Base-by-base conservation (phyloP, 768 basidiomycete genomes). In the Panaeolus papilionaceus region DNA sequence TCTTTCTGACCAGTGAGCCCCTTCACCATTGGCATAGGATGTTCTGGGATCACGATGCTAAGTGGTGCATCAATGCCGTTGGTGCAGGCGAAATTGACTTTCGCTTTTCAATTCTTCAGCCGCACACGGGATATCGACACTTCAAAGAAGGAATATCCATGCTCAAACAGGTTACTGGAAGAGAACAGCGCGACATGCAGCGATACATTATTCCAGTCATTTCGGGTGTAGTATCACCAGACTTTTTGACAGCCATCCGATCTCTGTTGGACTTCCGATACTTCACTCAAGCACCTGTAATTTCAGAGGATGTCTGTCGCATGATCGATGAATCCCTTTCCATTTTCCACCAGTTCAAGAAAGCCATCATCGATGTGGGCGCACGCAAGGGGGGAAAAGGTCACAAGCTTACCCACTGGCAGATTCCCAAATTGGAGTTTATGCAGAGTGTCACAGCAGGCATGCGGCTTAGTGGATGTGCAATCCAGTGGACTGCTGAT, bases 361-460 rank as follows among this genome's bases (percentile, higher is more conserved):
- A 73, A 5, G 62, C 68, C 3, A 78, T 83, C 40, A 71, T 79
- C 18, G 64, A 68, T 0, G 69, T 69, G 2, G 73, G 75, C 12
- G 75, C 74, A 26, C 63, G 71, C 18, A 11, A 37, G 20, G 77
- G 76, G 14, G 72, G 71, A 47, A 68, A 72, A 2, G 64, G 33
- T 14, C 62, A 72, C 4, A 76, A 23, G 23, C 23, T 79, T 11
- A n/a, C 76, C 4, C 66, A 83, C 61, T 83, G 76, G 69, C 47
- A 76, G 12, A 83, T 84, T 40, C 81, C 78, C 0, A 84, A 84
- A 65, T 74, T 82, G n/a, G 80, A 81, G 62, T 67, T 78, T 8
- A 68, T 81, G 39, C 78, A 80, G 14, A 75, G 72, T 40, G 71
- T 81, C 9, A n/a, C 54, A 1, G 23, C 40, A 0, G 78, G 72